Base-by-base conservation (phyloP, 192 early-diverging fungal species). In the Diversispora epigaea region DNA sequence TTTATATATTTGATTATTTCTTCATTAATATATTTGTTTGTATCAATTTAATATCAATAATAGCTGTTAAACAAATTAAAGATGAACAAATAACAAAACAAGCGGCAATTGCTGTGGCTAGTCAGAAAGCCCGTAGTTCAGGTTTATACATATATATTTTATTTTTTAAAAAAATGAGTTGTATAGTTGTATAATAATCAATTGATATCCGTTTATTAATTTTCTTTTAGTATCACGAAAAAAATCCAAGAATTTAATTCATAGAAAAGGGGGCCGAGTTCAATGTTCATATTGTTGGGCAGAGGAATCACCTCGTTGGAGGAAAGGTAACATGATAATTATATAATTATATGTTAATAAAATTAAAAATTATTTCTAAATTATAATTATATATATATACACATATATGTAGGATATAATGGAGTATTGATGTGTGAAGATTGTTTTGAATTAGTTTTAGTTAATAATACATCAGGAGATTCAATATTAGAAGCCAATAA, bases 361-460 rank as follows among this genome's bases (percentile, higher is more conserved):
- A 32, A 32, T 22, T n/a, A 3, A 19, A 12, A 50, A n/a, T 49
- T n/a, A 49, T 14, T 9, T 72, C 0, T 10, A 22, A 46, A 32
- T 40, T 49, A 25, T 11, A 3, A 14, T 52, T 3, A 17, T 44
- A 46, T 14, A 45, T 45, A 45, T 25, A 49, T 43, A 15, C n/a
- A 45, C 0, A 8, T 6, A 1, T 54, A 12, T 49, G 63, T 58
- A 86, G 91, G 91, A 5, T 91, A 90, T 75, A 86, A 92, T 50
- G 89, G 89, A 4, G 85, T 92, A 6, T 77, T 90, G 4, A 89
- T 92, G 89, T 92, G 91, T 73, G 85, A 87, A 72, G 78, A 79
- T 19, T 92, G 91, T 75, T 92, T 89, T 72, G 75, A 84, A 39
- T 72, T 87, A 12, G 88, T 87, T 6, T 79, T 86, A 0, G 77